Percentiles rank a stretch among this genome's conserved stretches.
Evolutionary conservation across 768 basidiomycete species (phyloP).

Genomic region (Xerocomellus intermedius): DNA sequence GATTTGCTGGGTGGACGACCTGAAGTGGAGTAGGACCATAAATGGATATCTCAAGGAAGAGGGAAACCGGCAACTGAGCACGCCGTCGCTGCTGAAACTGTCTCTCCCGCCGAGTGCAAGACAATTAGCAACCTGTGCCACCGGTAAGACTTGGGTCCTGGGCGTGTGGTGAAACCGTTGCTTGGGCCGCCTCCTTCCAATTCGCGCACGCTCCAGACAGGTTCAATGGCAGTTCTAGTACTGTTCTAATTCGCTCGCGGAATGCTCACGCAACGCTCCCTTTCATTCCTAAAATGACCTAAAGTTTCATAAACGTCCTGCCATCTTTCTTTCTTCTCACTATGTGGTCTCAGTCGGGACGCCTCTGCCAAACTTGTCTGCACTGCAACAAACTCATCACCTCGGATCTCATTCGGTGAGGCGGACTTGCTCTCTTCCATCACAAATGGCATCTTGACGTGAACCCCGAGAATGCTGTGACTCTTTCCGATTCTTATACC

Average conservation of each 20-base stretch:
- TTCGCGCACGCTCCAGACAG: conserved; percentile 10
- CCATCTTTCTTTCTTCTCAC: conserved; percentile 23
- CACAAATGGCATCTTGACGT: conserved; percentile 27
- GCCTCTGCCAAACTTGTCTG: conserved; percentile 34
- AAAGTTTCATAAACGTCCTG: conserved; percentile 33
- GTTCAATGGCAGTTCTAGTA: not conserved
- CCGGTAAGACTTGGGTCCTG: conserved; percentile 2
- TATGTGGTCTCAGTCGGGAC: conserved; percentile 27
- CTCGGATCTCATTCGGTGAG: conserved; percentile 33
- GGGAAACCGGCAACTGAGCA: conserved; percentile 7
- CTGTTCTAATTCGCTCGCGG: conserved; percentile 5
- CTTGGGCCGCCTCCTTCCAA: conserved; percentile 15
- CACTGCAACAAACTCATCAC: conserved; percentile 28
- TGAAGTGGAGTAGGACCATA: conserved; percentile 19
- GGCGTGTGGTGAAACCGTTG: not conserved
- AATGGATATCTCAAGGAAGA: conserved; percentile 27
- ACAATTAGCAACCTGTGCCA: conserved; percentile 21
- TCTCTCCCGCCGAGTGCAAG: not conserved
- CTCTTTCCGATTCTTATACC: conserved; percentile 30
- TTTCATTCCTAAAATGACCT: conserved; percentile 34
- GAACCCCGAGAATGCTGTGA: conserved; percentile 34
- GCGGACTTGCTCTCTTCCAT: conserved; percentile 25
- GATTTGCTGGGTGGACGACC: conserved; percentile 3
- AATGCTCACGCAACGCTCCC: conserved; percentile 16
- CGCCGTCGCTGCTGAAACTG: conserved; percentile 2